Evolutionary conservation across 2,329 filamentous ascomycete species (phyloP).

Genomic region (Ophiostoma sp.): DNA sequence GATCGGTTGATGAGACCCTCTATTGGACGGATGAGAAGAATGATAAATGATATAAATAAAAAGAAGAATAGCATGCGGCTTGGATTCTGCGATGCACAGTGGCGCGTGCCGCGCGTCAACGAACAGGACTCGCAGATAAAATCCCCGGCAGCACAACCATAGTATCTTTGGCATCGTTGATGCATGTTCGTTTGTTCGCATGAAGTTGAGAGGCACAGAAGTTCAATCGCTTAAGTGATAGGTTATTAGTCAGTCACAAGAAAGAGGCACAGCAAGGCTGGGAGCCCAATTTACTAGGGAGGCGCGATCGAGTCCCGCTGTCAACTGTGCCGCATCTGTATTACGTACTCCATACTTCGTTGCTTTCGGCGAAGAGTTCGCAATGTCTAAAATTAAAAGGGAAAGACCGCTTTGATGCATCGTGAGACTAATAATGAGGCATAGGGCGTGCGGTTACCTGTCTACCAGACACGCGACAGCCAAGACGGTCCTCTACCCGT

Average conservation of each 20-base stretch:
- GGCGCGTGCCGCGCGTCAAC: too few relatives aligned
- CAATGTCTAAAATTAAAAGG: background rate
- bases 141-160: too few relatives aligned
- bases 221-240: background rate
- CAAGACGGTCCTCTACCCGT: too few relatives aligned
- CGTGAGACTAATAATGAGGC: too few relatives aligned
- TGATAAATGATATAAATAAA: background rate
- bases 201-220: background rate
- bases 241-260: background rate
- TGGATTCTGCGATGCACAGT: too few relatives aligned
- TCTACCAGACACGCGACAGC: background rate
- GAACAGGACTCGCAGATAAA: too few relatives aligned
- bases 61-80: too few relatives aligned
- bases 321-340: conserved; percentile 6
- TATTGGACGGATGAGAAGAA: background rate
- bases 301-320: background rate
- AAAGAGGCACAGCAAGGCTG: background rate
- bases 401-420: background rate
- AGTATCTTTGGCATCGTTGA: too few relatives aligned
- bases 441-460: too few relatives aligned
- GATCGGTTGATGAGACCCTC: background rate
- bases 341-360: background rate
- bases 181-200: background rate
- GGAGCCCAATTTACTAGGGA: background rate
- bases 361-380: background rate